Base-by-base conservation (phyloP, 2,329 filamentous ascomycete species). In the Massarina eburnea region DNA sequence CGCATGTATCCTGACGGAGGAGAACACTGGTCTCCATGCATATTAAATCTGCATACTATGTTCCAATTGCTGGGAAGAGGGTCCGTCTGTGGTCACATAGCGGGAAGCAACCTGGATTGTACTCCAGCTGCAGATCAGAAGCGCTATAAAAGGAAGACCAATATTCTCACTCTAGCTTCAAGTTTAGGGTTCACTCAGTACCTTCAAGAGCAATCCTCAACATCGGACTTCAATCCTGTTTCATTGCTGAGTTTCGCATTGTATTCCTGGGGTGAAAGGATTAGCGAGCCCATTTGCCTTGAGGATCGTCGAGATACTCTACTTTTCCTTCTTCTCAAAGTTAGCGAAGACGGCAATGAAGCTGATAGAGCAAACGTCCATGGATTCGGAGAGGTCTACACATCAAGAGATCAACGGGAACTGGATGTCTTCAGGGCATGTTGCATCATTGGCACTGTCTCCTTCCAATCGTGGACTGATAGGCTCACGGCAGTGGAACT, bases 121-220 rank as follows among this genome's bases (percentile, higher is more conserved):
- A 26, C 24, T 7, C 22, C 19, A 33, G 26, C 6, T 33, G 24
- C 12, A 5, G 9, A 30, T 7, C 41, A 3, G n/a, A n/a, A n/a
- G n/a, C n/a, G n/a, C n/a, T n/a, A n/a, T n/a, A n/a, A n/a, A n/a
- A n/a, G n/a, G n/a, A n/a, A n/a, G n/a, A n/a, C n/a, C n/a, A n/a
- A 19, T 37, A 24, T 43, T 3, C n/a, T 27, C 41, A 43, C 41
- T 9, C 21, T 43, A 24, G 41, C 41, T 19, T 32, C 41, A 17
- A 4, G 32, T 4, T n/a, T 22, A 18, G 41, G 41, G 2, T 15
- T 43, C 3, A 19, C 34, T 7, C 15, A 8, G 12, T 43, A 27
- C 33, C 41, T 42, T 27, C 2, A 26, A 18, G 22, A 36, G 22
- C 8, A 14, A 9, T 22, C 7, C 12, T 12, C 36, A 3, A 9